Evolutionary conservation across 2,329 filamentous ascomycete genomes (phyloP).

Genomic region (Acephala macrosclerotiorum): DNA sequence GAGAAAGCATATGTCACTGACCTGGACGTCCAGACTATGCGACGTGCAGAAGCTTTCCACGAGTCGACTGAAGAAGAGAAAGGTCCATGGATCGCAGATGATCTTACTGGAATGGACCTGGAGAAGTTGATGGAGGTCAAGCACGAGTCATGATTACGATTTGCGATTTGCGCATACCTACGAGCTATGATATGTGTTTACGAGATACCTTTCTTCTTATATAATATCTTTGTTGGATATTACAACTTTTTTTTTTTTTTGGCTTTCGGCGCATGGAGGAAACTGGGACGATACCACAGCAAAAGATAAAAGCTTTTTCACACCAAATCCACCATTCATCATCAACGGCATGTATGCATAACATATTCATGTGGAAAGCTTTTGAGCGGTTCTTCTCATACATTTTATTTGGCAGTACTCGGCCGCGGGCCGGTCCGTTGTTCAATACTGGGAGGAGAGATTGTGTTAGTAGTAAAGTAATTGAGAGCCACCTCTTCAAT

Average conservation of each 20-base stretch:
- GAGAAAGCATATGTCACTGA: conserved; percentile 79
- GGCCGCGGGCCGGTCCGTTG: conserved; percentile 34
- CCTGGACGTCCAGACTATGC: conserved; percentile 88
- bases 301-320: conserved; percentile 36
- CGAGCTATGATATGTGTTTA: conserved; percentile 31
- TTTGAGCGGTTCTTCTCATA: conserved; percentile 20
- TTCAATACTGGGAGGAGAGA: conserved; percentile 18
- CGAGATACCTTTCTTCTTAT: conserved; percentile 34
- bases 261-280: conserved; percentile 26
- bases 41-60: conserved; percentile 85
- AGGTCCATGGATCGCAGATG: conserved; percentile 81
- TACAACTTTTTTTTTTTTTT: conserved; percentile 21
- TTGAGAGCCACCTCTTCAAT: conserved; percentile 23
- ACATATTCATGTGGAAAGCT: conserved; percentile 16
- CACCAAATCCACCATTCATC: conserved; percentile 14
- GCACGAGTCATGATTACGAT: conserved; percentile 33
- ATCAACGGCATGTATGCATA: conserved; percentile 31
- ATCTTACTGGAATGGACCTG: conserved; percentile 68
- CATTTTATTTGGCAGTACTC: conserved; percentile 21
- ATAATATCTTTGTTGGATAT: conserved; percentile 22
- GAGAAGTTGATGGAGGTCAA: conserved; percentile 62
- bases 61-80: conserved; percentile 85
- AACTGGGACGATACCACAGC: conserved; percentile 38
- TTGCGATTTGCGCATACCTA: not conserved
- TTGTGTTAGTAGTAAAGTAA: conserved; percentile 34